phyloP scores from a whole-genome alignment of 805 yeast genomes.

The Teunomyces cretensis region DNA sequence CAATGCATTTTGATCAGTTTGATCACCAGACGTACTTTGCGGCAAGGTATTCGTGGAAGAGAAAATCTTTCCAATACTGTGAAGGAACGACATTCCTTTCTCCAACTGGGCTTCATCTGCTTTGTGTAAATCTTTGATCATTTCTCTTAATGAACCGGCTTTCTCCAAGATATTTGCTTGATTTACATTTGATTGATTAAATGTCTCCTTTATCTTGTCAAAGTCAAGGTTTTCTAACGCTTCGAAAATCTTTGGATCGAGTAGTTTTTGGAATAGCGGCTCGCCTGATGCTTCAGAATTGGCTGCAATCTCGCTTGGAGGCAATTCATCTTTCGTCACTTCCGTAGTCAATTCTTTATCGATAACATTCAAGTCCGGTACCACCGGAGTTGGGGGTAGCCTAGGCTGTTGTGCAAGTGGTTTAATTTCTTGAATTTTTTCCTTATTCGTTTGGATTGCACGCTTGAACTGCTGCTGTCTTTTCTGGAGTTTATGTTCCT shows the following conservation, averaged over 20 bases:
- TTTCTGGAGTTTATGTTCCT: conserved; percentile 30
- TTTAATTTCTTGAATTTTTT: neutral
- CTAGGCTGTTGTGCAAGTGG: neutral
- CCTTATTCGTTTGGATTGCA: neutral
- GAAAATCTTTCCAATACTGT: conserved; percentile 23
- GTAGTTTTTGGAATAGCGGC: conserved; percentile 19
- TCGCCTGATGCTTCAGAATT: conserved; percentile 8
- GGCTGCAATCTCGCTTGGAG: neutral
- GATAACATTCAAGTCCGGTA: neutral
- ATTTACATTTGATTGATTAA: conserved; percentile 6
- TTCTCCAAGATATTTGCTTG: conserved; percentile 24
- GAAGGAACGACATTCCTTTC: conserved; percentile 23
- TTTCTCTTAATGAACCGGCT: conserved; percentile 25
- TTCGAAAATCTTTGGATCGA: conserved; percentile 27
- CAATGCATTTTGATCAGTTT: conserved; percentile 6
- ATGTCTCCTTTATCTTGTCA: conserved; percentile 19
- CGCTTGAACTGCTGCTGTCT: conserved; percentile 16
- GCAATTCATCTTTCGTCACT: neutral
- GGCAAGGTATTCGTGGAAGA: conserved; percentile 8
- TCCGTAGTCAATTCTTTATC: neutral
- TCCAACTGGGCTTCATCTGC: conserved; percentile 26
- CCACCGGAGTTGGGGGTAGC: neutral
- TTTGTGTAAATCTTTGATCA: conserved; percentile 24
- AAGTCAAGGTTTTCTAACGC: conserved; percentile 28
- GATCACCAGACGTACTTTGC: conserved; percentile 7